Conservation (phyloP, 768 basidiomycete species). For the Suillus subalutaceus region DNA sequence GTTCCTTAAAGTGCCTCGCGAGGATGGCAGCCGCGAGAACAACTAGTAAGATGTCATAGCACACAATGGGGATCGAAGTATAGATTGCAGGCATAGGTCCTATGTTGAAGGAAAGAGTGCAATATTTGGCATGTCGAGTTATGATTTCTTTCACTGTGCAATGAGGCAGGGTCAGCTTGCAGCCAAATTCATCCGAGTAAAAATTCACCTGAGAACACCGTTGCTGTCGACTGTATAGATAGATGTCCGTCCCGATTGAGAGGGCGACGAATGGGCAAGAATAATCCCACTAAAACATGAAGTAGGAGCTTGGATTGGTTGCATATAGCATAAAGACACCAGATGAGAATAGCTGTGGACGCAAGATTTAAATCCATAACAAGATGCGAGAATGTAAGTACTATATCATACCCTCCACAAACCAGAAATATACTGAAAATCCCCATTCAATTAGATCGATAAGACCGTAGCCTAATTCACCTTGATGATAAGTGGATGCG, state of each 20-base stretch:
- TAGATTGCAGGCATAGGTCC: conserved; percentile 3
- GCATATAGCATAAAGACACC: neutral
- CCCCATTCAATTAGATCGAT: neutral
- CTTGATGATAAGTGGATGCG: neutral
- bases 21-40: neutral
- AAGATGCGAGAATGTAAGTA: neutral
- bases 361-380: neutral
- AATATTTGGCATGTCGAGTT: neutral
- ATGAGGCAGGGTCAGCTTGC: neutral
- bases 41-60: neutral
- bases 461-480: neutral
- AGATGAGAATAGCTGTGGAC: conserved; percentile 1
- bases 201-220: neutral
- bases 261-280: neutral
- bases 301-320: neutral
- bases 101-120: neutral
- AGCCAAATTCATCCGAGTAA: too few relatives aligned
- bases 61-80: neutral
- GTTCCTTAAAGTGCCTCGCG: neutral
- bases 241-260: neutral
- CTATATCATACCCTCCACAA: neutral
- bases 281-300: neutral
- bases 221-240: neutral
- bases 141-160: neutral
- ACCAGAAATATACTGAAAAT: neutral